Evolutionary conservation across 352 stramenopile species (phyloP), one percentile per base, ranked within the genome.

Genomic region (Pelagophyceae sp.): DNA sequence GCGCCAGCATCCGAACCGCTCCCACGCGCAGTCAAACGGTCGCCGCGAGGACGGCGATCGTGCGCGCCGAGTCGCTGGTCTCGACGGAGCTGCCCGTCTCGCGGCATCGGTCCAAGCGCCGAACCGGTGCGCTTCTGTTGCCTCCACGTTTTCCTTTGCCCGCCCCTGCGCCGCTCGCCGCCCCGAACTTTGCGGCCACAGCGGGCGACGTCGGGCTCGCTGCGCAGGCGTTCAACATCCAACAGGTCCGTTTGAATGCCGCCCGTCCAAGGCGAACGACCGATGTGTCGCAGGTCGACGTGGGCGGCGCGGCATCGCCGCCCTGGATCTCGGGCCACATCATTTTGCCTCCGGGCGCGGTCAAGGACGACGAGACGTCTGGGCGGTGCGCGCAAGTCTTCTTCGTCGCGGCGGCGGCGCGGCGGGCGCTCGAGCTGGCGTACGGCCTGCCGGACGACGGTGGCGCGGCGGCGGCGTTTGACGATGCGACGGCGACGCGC

Each of bases 361-460:
- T 96, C 75, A 98, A 98, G 80, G 93, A 98, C 71, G 87, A 92
- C 0, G 94, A 98, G 81, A 91, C 90, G 29, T 93, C 97, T 11
- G 94, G 93, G 15, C 82, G 92, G 71, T 96, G 92, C 33, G 88
- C 94, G 45, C 93, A 98, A 82, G 89, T 97, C 40, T 98, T 98
- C 79, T 95, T 95, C 78, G 93, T 98, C 37, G 90, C 88, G 58
- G 85, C 84, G 32, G 91, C 91, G 64, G 94, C 98, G 82, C 90
- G 81, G 29, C 82, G 85, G 50, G 83, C 87, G n/a, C 74, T 93
- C 31, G 88, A 93, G 80, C 81, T 93, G 58, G 85, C 88, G n/a
- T 84, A 88, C 40, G 82, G 80, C 27, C 83, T 87, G 76, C 88
- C 88, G 5, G 82, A 85, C 74, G 78, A 61, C 32, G 77, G 72